phyloP scores from a whole-genome alignment of 352 stramenopile genomes.

The Globisporangium nodosum region DNA sequence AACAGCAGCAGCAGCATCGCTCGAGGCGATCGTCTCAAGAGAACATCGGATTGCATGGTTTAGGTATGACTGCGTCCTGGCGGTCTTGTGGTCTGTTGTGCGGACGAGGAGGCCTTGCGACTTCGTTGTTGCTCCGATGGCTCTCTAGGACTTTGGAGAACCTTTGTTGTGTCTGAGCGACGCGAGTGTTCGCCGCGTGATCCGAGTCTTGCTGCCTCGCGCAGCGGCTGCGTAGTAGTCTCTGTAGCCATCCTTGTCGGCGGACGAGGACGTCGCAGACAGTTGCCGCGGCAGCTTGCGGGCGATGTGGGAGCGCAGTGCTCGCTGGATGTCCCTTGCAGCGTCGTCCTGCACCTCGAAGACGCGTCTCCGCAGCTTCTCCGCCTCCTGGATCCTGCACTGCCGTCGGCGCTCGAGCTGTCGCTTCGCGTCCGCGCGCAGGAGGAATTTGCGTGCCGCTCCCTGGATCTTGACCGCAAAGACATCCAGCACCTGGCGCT shows the following conservation, averaged over 20 bases:
- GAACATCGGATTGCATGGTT: background rate
- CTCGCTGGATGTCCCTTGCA: slow-evolving; percentile 39
- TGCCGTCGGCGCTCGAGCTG: slow-evolving; percentile 24
- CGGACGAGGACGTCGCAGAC: slow-evolving; percentile 25
- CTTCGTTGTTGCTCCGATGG: too few relatives aligned
- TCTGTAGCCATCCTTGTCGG: slow-evolving; percentile 20
- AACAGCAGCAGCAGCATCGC: background rate
- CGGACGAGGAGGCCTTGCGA: too few relatives aligned
- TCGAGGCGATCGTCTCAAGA: background rate
- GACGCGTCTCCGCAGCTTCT: slow-evolving; percentile 14
- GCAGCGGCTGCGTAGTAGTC: slow-evolving; percentile 22
- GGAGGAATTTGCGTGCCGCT: slow-evolving; percentile 21
- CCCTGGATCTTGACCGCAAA: slow-evolving; percentile 44
- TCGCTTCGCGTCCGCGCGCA: slow-evolving; percentile 22
- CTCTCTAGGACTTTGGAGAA: slow-evolving; percentile 2
- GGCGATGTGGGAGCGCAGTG: slow-evolving; percentile 26
- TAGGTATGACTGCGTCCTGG: too few relatives aligned
- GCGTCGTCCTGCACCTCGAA: slow-evolving; percentile 19
- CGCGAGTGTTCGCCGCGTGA: slow-evolving; percentile 18
- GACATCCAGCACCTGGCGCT: slow-evolving; percentile 23
- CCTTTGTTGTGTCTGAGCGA: slow-evolving; percentile 24
- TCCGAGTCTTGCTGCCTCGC: slow-evolving; percentile 7
- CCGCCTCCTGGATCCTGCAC: slow-evolving; percentile 15
- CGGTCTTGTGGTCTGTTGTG: too few relatives aligned
- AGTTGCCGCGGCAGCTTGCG: slow-evolving; percentile 26